These are phyloP conservation scores for Penicillium paxilli DNA, from an alignment of 495 filamentous ascomycete species.

Conservation along the genomic window DNA sequence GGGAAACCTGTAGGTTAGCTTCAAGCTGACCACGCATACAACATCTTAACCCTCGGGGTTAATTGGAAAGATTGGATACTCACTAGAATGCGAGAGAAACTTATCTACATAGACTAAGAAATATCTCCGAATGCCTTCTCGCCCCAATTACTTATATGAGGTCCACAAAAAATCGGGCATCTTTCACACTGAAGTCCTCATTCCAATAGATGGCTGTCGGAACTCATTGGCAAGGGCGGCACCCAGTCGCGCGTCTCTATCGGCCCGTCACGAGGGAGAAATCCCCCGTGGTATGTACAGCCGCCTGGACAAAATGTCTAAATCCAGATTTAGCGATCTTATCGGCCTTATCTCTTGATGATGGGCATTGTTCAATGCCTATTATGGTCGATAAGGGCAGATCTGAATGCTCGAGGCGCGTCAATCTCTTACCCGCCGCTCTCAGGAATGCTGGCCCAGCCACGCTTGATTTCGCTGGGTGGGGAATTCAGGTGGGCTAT, in stretches of 20 bases:
- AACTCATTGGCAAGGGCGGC: not conserved
- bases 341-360: not conserved
- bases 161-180: not conserved
- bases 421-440: not conserved
- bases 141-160: not conserved
- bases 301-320: not conserved
- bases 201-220: not conserved
- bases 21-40: not conserved
- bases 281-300: not conserved
- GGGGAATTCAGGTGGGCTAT: not conserved
- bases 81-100: not conserved
- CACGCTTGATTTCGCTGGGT: not conserved
- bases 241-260: not conserved
- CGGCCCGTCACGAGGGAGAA: not conserved
- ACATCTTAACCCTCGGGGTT: no score
- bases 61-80: not conserved
- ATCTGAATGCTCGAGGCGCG: not conserved
- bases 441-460: not conserved
- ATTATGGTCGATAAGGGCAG: not conserved
- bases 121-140: not conserved
- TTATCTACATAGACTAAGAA: not conserved
- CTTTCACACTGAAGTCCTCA: not conserved
- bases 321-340: not conserved
- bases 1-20: not conserved
- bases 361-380: not conserved